Percentiles rank a stretch among this genome's conserved stretches.
These are phyloP conservation scores for Xylaria intraflava DNA, from an alignment of 495 filamentous ascomycete genomes.

Conservation along the genomic window DNA sequence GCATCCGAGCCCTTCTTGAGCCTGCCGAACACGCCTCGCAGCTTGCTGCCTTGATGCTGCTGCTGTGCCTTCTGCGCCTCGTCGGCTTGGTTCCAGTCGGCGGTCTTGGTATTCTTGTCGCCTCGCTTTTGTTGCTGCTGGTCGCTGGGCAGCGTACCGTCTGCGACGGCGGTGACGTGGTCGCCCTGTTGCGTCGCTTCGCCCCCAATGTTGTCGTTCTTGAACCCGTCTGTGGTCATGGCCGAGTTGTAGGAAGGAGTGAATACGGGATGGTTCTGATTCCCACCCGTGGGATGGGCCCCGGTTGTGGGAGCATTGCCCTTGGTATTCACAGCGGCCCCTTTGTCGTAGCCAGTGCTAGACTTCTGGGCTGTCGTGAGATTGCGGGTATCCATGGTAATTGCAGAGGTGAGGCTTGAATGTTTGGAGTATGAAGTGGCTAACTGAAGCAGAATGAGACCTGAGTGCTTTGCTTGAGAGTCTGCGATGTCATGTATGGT, in stretches of 20 bases:
- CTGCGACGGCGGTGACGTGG: not conserved
- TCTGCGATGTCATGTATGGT: not conserved
- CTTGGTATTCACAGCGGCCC: not conserved
- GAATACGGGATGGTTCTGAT: not conserved
- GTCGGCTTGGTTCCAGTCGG: not conserved
- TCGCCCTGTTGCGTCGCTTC: not conserved
- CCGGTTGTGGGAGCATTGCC: not conserved
- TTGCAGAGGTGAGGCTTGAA: not conserved
- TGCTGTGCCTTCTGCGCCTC: not conserved
- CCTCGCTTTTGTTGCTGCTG: not conserved
- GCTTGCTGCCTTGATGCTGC: not conserved
- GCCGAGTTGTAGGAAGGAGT: not conserved
- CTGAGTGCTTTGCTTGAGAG: not conserved
- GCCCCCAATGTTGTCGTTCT: not conserved
- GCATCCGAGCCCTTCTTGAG: not conserved
- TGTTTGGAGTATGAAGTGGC: not conserved
- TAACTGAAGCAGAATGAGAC: not conserved
- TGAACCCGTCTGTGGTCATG: constrained; percentile 10
- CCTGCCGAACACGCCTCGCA: not conserved
- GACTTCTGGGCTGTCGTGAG: not conserved
- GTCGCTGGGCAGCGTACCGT: not conserved
- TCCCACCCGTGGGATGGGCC: not conserved
- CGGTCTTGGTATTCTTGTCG: not conserved
- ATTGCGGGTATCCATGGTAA: constrained; percentile 1
- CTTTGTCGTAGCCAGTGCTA: not conserved